A percentile compares a stretch with the other conserved stretches of the same genome.
phyloP scores from a whole-genome alignment of 2,329 filamentous ascomycete species.

The Dactylellina drechsleri region DNA sequence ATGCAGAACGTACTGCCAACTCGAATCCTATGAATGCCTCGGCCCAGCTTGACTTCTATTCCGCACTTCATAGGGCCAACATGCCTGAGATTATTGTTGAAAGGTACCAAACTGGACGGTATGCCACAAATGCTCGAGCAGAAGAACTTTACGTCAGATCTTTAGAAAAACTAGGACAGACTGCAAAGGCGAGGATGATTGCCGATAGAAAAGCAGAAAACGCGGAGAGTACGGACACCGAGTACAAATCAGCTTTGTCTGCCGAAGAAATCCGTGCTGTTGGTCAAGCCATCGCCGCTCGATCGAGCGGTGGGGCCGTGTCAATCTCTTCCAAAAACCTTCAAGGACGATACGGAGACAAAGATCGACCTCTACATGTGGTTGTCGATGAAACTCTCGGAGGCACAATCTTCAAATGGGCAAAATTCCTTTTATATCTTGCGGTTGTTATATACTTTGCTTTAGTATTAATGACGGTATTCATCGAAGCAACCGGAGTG shows the following conservation, averaged over 20 bases:
- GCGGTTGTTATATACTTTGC: slow-evolving; percentile 80
- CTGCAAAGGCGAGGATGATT: slow-evolving; percentile 60
- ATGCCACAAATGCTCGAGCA: slow-evolving; percentile 80
- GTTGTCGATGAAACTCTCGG: slow-evolving; percentile 91
- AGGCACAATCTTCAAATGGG: slow-evolving; percentile 84
- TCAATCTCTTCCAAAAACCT: slow-evolving; percentile 66
- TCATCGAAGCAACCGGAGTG: slow-evolving; percentile 82
- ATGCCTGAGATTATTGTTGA: slow-evolving; percentile 94
- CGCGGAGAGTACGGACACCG: slow-evolving; percentile 63
- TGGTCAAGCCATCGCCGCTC: slow-evolving; percentile 81
- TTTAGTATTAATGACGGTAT: slow-evolving; percentile 79
- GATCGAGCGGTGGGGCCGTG: slow-evolving; percentile 73
- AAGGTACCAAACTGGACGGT: slow-evolving; percentile 85
- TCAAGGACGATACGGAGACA: slow-evolving; percentile 69
- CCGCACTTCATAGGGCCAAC: slow-evolving; percentile 86
- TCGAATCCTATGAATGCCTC: slow-evolving; percentile 87
- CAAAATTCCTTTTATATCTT: slow-evolving; percentile 85
- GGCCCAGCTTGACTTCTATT: slow-evolving; percentile 93
- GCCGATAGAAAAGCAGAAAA: slow-evolving; percentile 60
- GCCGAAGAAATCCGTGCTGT: slow-evolving; percentile 74
- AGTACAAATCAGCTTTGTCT: slow-evolving; percentile 65
- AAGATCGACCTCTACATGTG: slow-evolving; percentile 89
- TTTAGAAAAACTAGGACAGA: slow-evolving; percentile 63
- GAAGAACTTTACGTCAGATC: slow-evolving; percentile 83
- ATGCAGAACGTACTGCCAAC: slow-evolving; percentile 90